These are phyloP conservation scores for Russula sp. DNA, from an alignment of 768 basidiomycete species.

Conservation along the genomic window DNA sequence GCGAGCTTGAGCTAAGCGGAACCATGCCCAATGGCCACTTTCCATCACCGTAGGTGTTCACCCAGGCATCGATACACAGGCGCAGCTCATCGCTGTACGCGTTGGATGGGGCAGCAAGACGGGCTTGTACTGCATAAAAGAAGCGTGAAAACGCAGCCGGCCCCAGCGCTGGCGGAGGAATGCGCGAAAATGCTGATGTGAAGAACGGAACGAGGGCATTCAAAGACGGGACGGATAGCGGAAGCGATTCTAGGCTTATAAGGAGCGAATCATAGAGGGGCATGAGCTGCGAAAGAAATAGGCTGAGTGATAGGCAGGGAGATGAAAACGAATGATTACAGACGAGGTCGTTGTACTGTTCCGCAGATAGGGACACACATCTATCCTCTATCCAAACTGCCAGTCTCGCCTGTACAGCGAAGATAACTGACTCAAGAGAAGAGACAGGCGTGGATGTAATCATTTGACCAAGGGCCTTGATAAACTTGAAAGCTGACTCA, in stretches of 20 bases:
- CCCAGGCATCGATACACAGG: slow-evolving; percentile 11
- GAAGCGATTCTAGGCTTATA: slow-evolving; percentile 2
- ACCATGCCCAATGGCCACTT: slow-evolving; percentile 6
- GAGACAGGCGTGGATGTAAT: background rate
- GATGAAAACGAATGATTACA: background rate
- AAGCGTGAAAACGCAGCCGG: slow-evolving; percentile 9
- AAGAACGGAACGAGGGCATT: slow-evolving; percentile 11
- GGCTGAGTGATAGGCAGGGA: background rate
- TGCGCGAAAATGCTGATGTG: slow-evolving; percentile 10
- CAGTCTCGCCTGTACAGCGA: slow-evolving; percentile 1
- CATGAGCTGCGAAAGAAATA: slow-evolving; percentile 1
- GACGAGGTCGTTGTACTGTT: slow-evolving; percentile 10
- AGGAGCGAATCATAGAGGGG: slow-evolving; percentile 9
- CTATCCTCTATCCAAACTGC: slow-evolving; percentile 15
- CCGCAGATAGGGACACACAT: background rate
- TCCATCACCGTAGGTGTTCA: slow-evolving; percentile 3
- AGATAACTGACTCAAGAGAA: background rate
- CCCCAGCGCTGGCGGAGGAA: slow-evolving; percentile 9
- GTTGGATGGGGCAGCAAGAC: background rate
- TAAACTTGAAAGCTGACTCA: background rate
- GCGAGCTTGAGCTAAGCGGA: slow-evolving; percentile 5
- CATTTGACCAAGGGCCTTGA: background rate
- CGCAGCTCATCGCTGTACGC: slow-evolving; percentile 10
- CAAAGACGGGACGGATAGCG: background rate
- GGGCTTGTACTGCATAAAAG: background rate